phyloP scores from a whole-genome alignment of 1,139 yeast genomes.

The Saccharomycopsis phalli region DNA sequence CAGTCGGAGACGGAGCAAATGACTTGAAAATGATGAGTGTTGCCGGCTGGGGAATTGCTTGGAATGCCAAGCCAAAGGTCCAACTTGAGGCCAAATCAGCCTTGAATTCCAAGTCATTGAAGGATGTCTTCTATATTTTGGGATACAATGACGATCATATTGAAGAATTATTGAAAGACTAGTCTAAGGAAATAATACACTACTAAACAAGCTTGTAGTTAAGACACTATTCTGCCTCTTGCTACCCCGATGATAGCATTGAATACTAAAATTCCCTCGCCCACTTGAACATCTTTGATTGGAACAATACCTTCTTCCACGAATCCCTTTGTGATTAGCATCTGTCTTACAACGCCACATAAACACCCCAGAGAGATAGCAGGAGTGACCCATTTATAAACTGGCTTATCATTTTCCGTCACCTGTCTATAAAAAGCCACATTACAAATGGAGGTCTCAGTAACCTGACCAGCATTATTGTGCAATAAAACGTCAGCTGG shows the following conservation, averaged over 20 bases:
- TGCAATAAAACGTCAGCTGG: constrained; percentile 64
- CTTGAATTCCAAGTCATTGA: constrained; percentile 60
- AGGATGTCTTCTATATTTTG: constrained; percentile 69
- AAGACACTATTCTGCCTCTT: constrained; percentile 39
- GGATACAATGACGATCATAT: constrained; percentile 65
- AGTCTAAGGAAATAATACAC: not conserved
- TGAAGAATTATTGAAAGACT: constrained; percentile 22
- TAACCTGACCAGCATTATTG: constrained; percentile 51
- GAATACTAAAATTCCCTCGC: constrained; percentile 62
- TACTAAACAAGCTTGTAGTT: not conserved
- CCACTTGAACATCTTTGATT: constrained; percentile 40
- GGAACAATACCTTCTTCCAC: constrained; percentile 48
- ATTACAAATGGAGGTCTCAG: constrained; percentile 83
- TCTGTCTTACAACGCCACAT: constrained; percentile 74
- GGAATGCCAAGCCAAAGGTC: constrained; percentile 95
- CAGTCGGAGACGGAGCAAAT: constrained; percentile 97
- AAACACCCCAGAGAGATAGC: constrained; percentile 67
- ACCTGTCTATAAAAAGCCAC: constrained; percentile 50
- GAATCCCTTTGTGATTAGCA: constrained; percentile 44
- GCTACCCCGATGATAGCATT: constrained; percentile 82
- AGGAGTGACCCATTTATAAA: constrained; percentile 72
- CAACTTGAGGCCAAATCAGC: constrained; percentile 75
- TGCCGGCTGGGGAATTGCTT: constrained; percentile 94
- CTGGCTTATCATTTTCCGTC: constrained; percentile 23
- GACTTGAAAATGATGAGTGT: constrained; percentile 87